Conservation (phyloP, 2,329 filamentous ascomycete genomes). For the Saccharata proteae region DNA sequence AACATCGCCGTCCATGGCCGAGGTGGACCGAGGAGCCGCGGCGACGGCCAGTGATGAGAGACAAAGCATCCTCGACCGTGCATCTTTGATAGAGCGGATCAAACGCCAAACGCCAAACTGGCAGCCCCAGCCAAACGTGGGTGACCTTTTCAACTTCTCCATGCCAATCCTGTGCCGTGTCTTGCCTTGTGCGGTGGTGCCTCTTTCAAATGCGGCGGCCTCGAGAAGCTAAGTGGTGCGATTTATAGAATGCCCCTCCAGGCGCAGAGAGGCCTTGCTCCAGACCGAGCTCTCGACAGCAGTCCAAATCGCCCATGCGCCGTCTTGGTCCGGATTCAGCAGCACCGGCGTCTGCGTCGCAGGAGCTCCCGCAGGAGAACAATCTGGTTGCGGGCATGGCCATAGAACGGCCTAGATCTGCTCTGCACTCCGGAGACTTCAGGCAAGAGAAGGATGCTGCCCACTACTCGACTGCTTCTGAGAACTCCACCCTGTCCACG, state of each 20-base stretch:
- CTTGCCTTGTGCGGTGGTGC: too few species aligned
- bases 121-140: too few species aligned
- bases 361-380: constrained; percentile 10
- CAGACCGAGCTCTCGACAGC: constrained; percentile 20
- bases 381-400: constrained; percentile 29
- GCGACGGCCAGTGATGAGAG: constrained; percentile 1
- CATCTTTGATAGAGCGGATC: constrained; percentile 70
- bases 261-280: too few species aligned
- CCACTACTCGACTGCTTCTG: constrained; percentile 12
- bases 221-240: too few species aligned
- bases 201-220: too few species aligned
- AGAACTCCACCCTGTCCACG: constrained; percentile 24
- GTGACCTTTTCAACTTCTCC: too few species aligned
- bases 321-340: too few species aligned
- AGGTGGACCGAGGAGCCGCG: too few species aligned
- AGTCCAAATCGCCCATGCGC: constrained; percentile 18
- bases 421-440: constrained; percentile 52
- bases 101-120: too few species aligned
- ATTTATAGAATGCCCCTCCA: too few species aligned
- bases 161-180: too few species aligned
- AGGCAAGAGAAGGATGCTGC: constrained; percentile 32
- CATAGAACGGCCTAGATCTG: constrained; percentile 73
- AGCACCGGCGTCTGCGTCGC: neutral
- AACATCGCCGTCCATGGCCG: too few species aligned
- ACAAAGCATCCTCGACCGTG: constrained; percentile 41